Base-by-base conservation (phyloP, 768 basidiomycete genomes). In the Leccinum boreale region DNA sequence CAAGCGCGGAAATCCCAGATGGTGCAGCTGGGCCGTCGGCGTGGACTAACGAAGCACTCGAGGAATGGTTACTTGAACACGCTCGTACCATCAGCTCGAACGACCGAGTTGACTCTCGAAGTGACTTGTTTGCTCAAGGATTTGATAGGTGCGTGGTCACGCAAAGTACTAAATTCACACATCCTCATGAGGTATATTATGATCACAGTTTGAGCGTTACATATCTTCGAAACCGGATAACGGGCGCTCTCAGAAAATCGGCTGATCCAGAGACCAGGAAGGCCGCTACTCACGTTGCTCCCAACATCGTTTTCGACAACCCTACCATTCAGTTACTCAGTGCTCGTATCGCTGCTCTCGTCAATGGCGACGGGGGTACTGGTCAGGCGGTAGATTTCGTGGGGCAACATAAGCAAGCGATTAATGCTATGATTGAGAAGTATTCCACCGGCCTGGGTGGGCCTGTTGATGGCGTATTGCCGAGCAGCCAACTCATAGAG, bases 351-450 rank as follows among this genome's bases (percentile, higher is more conserved):
- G 47, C 36, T 1, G 23, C 51, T 8, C 44, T 69, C 28, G 58
- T 64, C 53, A 45, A 15, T 3, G 46, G 21, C 3, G 29, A 54
- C 35, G 46, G 29, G 15, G 15, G 36, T 0, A 17, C 23, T 17
- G 42, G 53, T 6, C 58, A 57, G 3, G 29, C 9, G 0, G 12
- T 35, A 3, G 57, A 63, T 5, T 35, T 60, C 31, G 12, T 52
- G 21, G 49, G 55, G 11, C 45, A 65, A 28, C 59, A 60, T 10
- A 63, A 61, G 24, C 42, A 45, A 21, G 61, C 55, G 3, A 78
- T 79, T 61, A 66, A 73, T 29, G 69, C 60, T 0, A 73, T 81
- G 69, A 73, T 81, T 39, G 71, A 69, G 11, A 79, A 77, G 62
- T 78, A 82, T 60, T 70, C 62, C 0, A 11, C 48, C 2, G 55